Evolutionary conservation across 495 filamentous ascomycete genomes (phyloP), one percentile per base, ranked within the genome.

Genomic region (Podospora comata): DNA sequence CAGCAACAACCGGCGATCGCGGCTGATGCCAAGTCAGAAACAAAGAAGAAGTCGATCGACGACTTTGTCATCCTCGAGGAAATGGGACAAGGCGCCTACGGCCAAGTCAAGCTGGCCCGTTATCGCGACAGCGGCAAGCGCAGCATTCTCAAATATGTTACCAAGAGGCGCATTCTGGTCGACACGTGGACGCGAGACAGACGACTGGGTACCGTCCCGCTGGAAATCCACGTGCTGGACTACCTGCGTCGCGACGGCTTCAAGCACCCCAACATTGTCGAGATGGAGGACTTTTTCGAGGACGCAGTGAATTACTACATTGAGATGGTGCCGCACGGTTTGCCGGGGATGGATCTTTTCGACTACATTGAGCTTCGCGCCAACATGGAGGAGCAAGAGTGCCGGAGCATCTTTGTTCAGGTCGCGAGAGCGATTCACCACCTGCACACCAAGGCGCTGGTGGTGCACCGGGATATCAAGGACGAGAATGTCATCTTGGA

Each of bases 221-320:
- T 99, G 66, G 95, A 99, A 79, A 98, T 99, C 70, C 95, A 99
- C 72, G 95, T 98, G 57, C 83, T 99, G 11, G 92, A 99, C 76
- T 99, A 94, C 75, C 88, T 99, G 1, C 88, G 93, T 34, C 85
- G 91, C 4, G 93, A 96, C 70, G 94, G 91, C 28, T 82, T 94
- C 54, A 90, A 87, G 72, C 95, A 99, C 74, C 91, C 93, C 27
- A 98, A 98, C 73, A 97, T 99, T 68, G 92, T 99, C 30, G 95
- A 98, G 80, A 98, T 99, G 96, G 88, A 90, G 48, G 94, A 96
- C 67, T 99, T 98, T 79, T 99, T 99, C 76, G 95, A 99, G 76
- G 96, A 99, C 66, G 92, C 96, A 68, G 82, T 93, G 75, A 98
- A 99, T 73, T 99, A 99, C 76, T 98, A 99, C 74, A 99, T 99